Conservation (phyloP, 1,284 basidiomycete genomes). For the Cutaneotrichosporon sp. region DNA sequence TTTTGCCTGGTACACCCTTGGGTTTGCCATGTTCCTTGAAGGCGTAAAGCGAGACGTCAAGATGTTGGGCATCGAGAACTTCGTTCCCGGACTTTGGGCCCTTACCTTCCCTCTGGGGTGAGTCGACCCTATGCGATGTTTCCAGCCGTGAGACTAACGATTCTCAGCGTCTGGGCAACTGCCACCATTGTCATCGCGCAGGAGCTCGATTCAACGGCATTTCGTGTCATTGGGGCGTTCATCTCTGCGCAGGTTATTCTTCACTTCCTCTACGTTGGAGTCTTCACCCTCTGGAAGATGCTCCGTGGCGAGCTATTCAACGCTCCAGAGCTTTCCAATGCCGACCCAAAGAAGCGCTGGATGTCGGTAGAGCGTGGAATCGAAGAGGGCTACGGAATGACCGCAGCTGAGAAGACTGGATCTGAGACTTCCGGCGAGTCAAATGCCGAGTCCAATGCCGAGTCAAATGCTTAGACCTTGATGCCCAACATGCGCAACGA, state of each 20-base stretch:
- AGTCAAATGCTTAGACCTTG: too few species aligned
- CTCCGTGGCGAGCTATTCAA: conserved; percentile 53
- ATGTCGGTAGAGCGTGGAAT: neutral
- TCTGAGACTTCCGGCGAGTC: too few species aligned
- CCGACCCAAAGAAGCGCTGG: neutral
- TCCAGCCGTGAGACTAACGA: conserved; percentile 25
- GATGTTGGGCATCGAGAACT: conserved; percentile 23
- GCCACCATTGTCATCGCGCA: conserved; percentile 56
- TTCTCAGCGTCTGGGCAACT: conserved; percentile 55
- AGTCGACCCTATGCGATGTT: too few species aligned
- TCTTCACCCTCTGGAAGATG: conserved; percentile 49
- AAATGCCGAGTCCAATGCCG: too few species aligned
- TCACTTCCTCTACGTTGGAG: conserved; percentile 56
- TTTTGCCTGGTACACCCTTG: conserved; percentile 49
- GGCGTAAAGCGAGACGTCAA: conserved; percentile 14
- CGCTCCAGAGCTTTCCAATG: conserved; percentile 40
- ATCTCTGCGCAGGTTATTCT: conserved; percentile 55
- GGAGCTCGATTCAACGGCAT: conserved; percentile 55
- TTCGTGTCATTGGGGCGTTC: conserved; percentile 55
- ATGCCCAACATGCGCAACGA: too few species aligned
- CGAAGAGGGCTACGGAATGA: neutral
- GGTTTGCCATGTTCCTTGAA: conserved; percentile 33
- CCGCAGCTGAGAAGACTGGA: neutral
- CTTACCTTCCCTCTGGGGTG: conserved; percentile 44
- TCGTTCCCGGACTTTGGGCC: conserved; percentile 42